Conservation (phyloP, 2,329 filamentous ascomycete species). For the Volutella citrinella region DNA sequence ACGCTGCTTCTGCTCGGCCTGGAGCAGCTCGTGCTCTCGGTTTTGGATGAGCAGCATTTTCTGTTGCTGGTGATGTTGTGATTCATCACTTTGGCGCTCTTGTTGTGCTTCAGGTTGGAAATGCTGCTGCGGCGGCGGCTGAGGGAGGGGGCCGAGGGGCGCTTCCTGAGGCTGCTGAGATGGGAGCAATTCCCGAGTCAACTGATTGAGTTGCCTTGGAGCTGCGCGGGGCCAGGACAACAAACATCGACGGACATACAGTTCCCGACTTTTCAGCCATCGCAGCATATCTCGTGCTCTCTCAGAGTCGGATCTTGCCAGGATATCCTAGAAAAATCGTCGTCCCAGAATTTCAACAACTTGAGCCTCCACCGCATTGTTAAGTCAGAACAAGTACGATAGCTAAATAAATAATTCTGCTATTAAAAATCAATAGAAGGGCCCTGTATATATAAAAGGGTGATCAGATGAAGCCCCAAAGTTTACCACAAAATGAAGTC, state of each 20-base stretch:
- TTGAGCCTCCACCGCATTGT: slow-evolving; percentile 1
- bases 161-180: too few relatives aligned
- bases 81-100: too few relatives aligned
- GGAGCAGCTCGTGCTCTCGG: too few relatives aligned
- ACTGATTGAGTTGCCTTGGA: too few relatives aligned
- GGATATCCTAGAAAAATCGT: slow-evolving; percentile 1
- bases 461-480: slow-evolving; percentile 2
- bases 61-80: too few relatives aligned
- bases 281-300: slow-evolving; percentile 1
- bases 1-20: too few relatives aligned
- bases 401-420: slow-evolving; percentile 1
- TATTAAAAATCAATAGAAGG: slow-evolving; percentile 3
- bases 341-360: slow-evolving; percentile 2
- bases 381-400: neutral
- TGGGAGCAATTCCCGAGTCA: too few relatives aligned
- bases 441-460: slow-evolving; percentile 5
- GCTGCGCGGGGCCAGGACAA: neutral
- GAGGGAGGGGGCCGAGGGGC: too few relatives aligned
- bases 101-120: too few relatives aligned
- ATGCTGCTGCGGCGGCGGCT: too few relatives aligned
- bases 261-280: neutral
- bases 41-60: too few relatives aligned
- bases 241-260: slow-evolving; percentile 2
- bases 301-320: neutral
- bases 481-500: slow-evolving; percentile 8